Evolutionary conservation across 164 flowering plant species (phyloP).

Genomic region (Magnolia kwangsiensis): DNA sequence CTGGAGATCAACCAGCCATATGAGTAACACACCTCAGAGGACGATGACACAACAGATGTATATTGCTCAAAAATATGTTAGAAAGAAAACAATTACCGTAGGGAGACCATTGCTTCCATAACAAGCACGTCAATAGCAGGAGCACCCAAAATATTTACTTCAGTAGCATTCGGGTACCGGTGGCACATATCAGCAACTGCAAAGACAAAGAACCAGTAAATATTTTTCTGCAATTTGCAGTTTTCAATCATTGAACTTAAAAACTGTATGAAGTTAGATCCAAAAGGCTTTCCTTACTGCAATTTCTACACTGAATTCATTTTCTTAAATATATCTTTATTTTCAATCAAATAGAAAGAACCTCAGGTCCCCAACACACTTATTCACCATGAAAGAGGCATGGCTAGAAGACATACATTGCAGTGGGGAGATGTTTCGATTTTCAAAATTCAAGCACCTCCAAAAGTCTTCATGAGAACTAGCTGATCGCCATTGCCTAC

Average conservation of each 20-base stretch:
- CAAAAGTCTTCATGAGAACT: conserved; percentile 96
- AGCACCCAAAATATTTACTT: conserved; percentile 65
- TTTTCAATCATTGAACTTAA: too few relatives aligned
- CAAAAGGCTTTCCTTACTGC: too few relatives aligned
- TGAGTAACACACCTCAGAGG: conserved; percentile 10
- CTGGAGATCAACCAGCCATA: conserved; percentile 33
- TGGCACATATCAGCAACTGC: conserved; percentile 87
- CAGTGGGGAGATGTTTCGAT: conserved; percentile 49
- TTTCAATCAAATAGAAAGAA: too few relatives aligned
- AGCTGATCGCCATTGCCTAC: conserved; percentile 92
- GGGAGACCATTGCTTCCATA: conserved; percentile 53
- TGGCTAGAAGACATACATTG: conserved; percentile 56
- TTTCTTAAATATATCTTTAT: too few relatives aligned
- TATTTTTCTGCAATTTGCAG: background rate
- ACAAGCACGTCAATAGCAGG: conserved; percentile 54
- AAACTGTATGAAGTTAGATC: too few relatives aligned
- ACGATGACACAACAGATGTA: background rate
- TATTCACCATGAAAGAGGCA: too few relatives aligned
- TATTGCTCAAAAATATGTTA: background rate
- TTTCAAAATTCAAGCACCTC: conserved; percentile 79
- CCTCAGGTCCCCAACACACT: too few relatives aligned
- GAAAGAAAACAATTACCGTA: conserved; percentile 43
- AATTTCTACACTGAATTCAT: too few relatives aligned
- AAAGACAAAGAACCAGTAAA: conserved; percentile 12
- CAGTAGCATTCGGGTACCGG: conserved; percentile 82